Conservation (phyloP, 1,139 yeast genomes). For the Suhomyces terraborum region DNA sequence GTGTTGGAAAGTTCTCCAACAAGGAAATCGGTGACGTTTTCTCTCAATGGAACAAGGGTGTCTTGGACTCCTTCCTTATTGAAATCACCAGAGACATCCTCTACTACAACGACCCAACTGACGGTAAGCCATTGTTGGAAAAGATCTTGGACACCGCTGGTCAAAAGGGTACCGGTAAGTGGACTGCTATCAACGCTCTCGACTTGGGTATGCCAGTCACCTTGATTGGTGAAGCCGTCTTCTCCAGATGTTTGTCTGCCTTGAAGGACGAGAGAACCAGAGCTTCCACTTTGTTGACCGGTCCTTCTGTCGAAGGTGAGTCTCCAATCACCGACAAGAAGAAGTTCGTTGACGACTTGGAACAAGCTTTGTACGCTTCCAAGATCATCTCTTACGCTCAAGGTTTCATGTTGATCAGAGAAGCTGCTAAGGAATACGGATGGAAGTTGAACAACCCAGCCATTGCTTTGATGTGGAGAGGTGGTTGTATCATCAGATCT, state of each 20-base stretch:
- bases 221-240: slow-evolving; percentile 97
- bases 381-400: slow-evolving; percentile 98
- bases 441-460: slow-evolving; percentile 99
- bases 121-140: slow-evolving; percentile 91
- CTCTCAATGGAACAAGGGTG: slow-evolving; percentile 94
- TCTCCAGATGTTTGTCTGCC: slow-evolving; percentile 93
- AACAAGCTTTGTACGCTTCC: slow-evolving; percentile 98
- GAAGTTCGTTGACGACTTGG: slow-evolving; percentile 87
- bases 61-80: slow-evolving; percentile 92
- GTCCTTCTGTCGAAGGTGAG: slow-evolving; percentile 63
- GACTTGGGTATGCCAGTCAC: slow-evolving; percentile 99
- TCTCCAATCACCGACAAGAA: slow-evolving; percentile 69
- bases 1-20: slow-evolving; percentile 87
- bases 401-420: slow-evolving; percentile 99
- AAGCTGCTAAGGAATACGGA: slow-evolving; percentile 95
- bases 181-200: slow-evolving; percentile 98
- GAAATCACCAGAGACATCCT: slow-evolving; percentile 97
- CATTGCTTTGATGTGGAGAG: slow-evolving; percentile 99
- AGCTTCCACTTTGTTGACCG: slow-evolving; percentile 77
- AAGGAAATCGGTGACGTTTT: slow-evolving; percentile 94
- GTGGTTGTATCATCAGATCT: slow-evolving; percentile 99
- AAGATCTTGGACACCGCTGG: slow-evolving; percentile 97
- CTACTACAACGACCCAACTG: slow-evolving; percentile 80
- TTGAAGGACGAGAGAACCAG: slow-evolving; percentile 85
- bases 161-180: slow-evolving; percentile 99